Evolutionary conservation across 2,329 filamentous ascomycete genomes (phyloP).

Genomic region (Diaporthe citri): DNA sequence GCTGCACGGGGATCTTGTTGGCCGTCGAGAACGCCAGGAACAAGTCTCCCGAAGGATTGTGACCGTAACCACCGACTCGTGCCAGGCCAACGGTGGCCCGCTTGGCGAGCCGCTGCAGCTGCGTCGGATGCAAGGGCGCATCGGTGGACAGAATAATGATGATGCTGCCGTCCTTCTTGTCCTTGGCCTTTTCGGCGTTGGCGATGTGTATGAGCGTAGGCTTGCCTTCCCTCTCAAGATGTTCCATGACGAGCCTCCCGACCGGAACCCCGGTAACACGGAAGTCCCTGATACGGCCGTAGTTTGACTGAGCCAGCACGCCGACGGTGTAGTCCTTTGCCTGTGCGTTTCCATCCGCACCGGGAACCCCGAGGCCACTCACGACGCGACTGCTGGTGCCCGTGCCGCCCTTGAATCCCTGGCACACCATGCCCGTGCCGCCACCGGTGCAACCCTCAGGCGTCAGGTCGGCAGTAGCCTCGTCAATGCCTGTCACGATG

Average conservation of each 20-base stretch:
- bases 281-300: conserved; percentile 68
- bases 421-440: conserved; percentile 77
- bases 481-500: conserved; percentile 65
- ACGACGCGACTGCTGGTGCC: conserved; percentile 71
- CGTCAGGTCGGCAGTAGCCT: conserved; percentile 63
- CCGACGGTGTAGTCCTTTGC: conserved; percentile 67
- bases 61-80: conserved; percentile 71
- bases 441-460: conserved; percentile 74
- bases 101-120: conserved; percentile 50
- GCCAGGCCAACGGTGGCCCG: conserved; percentile 69
- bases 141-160: conserved; percentile 70
- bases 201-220: conserved; percentile 46
- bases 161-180: conserved; percentile 71
- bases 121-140: conserved; percentile 52
- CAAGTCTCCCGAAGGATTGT: conserved; percentile 74
- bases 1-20: conserved; percentile 62
- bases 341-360: conserved; percentile 45
- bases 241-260: conserved; percentile 66
- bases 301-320: conserved; percentile 75
- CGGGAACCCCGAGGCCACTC: conserved; percentile 54
- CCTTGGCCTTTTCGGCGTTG: conserved; percentile 53
- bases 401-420: conserved; percentile 76
- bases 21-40: conserved; percentile 77
- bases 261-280: conserved; percentile 72
- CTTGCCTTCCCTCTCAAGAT: conserved; percentile 47